Evolutionary conservation across 352 stramenopile genomes (phyloP), one percentile per base, ranked within the genome.

Genomic region (Thalassiosira mediterranea): DNA sequence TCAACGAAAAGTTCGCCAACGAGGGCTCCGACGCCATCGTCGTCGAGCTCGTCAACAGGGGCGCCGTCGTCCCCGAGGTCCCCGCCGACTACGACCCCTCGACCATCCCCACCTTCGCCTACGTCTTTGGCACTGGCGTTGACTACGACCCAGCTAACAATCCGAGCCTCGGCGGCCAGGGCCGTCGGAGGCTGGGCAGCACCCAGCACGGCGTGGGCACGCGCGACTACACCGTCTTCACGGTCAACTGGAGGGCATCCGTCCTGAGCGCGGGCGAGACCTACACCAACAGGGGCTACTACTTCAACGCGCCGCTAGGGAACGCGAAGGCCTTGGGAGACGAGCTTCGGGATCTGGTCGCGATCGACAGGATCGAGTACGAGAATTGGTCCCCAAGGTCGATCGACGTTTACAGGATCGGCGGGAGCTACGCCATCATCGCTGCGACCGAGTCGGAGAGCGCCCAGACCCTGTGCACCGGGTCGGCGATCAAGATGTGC

Each of bases 181-280:
- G 31, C 25, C 25, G 54, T 1, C 29, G 54, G 34, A 63, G 54
- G 34, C 21, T 63, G 31, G 54, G 54, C 3, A 19, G 53, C 42
- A 49, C 53, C 3, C 3, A 63, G 28, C 52, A 61, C 3, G 52
- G 52, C 7, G 19, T 63, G 23, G 53, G n/a, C 10, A 25, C 21
- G 10, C 54, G 54, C 7, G 54, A 63, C 32, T 63, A 48, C 28
- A 63, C 54, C 2, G 60, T 78, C n/a, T 78, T 72, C 28, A 78
- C 40, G 0, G 32, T 72, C 28, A 78, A 78, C 40, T 78, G 61
- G 48, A 54, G 0, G 4, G 68, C 48, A 11, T 44, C 59, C 28
- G 71, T 29, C 21, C 26, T 76, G n/a, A 1, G 54, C 25, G 17
- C 69, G 28, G 40, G 40, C 2, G 37, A 40, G 23, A 65, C 59